These are phyloP conservation scores for Emmonsiellopsis sp. DNA, from an alignment of 2,329 filamentous ascomycete genomes.

Conservation along the genomic window DNA sequence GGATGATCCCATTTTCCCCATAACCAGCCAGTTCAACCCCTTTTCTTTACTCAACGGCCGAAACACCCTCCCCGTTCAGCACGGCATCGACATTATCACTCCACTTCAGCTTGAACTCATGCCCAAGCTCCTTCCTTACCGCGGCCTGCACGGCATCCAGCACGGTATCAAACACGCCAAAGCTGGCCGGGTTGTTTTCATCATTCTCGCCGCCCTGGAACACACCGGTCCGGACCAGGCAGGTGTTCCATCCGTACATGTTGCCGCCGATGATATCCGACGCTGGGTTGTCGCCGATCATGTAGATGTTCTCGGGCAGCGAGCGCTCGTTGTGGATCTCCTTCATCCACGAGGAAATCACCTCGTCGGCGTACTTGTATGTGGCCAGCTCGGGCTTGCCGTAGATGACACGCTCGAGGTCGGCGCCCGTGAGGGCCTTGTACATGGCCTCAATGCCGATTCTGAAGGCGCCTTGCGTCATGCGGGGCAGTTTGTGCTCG, in stretches of 20 bases:
- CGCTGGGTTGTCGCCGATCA: conserved; percentile 66
- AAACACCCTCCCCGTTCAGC: conserved; percentile 42
- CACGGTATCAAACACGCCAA: conserved; percentile 66
- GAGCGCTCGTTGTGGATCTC: conserved; percentile 62
- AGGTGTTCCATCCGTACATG: conserved; percentile 76
- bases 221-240: conserved; percentile 66
- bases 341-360: conserved; percentile 66
- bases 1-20: too few species aligned
- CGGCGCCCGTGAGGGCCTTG: conserved; percentile 54
- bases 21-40: background rate
- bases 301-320: conserved; percentile 62
- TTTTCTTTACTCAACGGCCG: conserved; percentile 36
- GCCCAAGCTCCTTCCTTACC: conserved; percentile 59
- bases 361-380: conserved; percentile 71
- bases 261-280: conserved; percentile 68
- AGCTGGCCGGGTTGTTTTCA: conserved; percentile 65
- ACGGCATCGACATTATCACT: conserved; percentile 56
- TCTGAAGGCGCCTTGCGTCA: conserved; percentile 67
- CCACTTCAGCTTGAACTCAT: conserved; percentile 65
- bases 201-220: conserved; percentile 71
- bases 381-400: conserved; percentile 65
- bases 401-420: conserved; percentile 67
- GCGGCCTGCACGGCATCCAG: conserved; percentile 61
- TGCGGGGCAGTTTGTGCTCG: conserved; percentile 53
- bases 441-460: conserved; percentile 61